These are phyloP conservation scores for Fraxinus sp. DNA, from an alignment of 305 asterid genomes.

Conservation along the genomic window DNA sequence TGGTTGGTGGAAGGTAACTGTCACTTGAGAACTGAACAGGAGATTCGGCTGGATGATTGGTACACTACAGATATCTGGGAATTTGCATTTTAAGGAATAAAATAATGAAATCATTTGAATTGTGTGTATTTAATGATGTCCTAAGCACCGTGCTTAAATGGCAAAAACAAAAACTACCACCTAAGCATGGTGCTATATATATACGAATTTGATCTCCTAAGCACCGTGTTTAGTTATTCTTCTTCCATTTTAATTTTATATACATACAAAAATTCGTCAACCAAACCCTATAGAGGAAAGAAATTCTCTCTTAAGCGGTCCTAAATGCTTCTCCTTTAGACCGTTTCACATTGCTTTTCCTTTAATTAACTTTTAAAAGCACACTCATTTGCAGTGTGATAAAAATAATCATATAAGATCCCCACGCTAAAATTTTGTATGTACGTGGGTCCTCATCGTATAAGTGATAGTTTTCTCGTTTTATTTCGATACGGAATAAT, in stretches of 20 bases:
- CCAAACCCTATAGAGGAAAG: background rate
- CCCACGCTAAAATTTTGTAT: background rate
- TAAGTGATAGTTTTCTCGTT: background rate
- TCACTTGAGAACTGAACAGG: slow-evolving; percentile 31
- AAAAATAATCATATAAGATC: background rate
- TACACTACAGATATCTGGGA: background rate
- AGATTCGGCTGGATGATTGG: slow-evolving; percentile 24
- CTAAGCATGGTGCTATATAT: no score
- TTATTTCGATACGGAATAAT: background rate
- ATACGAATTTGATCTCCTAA: no score
- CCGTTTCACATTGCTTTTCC: slow-evolving; percentile 9
- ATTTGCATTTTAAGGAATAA: background rate
- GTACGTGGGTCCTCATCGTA: background rate
- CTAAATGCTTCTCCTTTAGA: background rate
- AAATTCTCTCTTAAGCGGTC: background rate
- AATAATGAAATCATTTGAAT: background rate
- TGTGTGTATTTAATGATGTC: no score
- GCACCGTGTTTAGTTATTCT: no score
- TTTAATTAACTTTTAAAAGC: background rate
- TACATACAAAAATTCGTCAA: no score
- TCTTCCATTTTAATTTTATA: no score
- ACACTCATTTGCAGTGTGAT: background rate
- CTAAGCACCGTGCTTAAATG: no score
- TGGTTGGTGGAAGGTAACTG: slow-evolving; percentile 42
- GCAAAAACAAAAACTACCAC: no score